phyloP scores from a whole-genome alignment of 2,329 filamentous ascomycete species.

The Arachnomyces sp. region DNA sequence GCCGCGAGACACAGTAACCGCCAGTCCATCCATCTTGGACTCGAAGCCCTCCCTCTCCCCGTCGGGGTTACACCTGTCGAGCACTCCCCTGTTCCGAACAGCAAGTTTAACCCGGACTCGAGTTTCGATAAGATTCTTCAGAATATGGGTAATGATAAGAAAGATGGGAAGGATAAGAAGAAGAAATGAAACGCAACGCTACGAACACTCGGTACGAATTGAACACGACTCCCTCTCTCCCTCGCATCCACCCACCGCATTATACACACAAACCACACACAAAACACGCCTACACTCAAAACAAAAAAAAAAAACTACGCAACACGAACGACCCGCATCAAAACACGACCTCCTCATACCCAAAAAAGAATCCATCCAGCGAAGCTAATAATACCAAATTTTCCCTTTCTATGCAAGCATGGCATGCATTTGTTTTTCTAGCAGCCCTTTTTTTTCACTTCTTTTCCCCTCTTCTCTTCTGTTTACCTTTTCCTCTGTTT shows the following conservation, averaged over 20 bases:
- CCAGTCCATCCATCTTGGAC: conserved; percentile 35
- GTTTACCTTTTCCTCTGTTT: conserved; percentile 9
- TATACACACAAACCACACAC: no score
- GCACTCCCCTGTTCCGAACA: conserved; percentile 30
- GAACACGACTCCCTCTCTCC: no score
- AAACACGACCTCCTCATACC: no score
- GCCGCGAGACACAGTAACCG: conserved; percentile 29
- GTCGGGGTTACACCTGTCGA: conserved; percentile 35
- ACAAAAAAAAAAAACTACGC: no score
- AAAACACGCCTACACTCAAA: no score
- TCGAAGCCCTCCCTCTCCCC: conserved; percentile 38
- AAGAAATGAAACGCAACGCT: conserved; percentile 8
- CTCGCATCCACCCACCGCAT: no score
- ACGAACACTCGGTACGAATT: no score
- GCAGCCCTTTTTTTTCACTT: conserved; percentile 7
- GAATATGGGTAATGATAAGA: conserved; percentile 29
- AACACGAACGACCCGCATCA: no score
- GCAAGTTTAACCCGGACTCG: conserved; percentile 39
- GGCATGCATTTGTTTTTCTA: conserved; percentile 16
- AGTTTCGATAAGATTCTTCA: conserved; percentile 43
- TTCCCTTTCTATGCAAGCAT: conserved; percentile 14
- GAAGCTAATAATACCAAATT: conserved; percentile 16
- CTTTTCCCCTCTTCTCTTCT: conserved; percentile 8
- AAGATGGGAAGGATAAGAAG: conserved; percentile 27
- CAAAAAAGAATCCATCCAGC: conserved; percentile 7